These are phyloP conservation scores for Kluyveromyces dobzhanskii DNA, from an alignment of 805 yeast genomes.

Conservation along the genomic window DNA sequence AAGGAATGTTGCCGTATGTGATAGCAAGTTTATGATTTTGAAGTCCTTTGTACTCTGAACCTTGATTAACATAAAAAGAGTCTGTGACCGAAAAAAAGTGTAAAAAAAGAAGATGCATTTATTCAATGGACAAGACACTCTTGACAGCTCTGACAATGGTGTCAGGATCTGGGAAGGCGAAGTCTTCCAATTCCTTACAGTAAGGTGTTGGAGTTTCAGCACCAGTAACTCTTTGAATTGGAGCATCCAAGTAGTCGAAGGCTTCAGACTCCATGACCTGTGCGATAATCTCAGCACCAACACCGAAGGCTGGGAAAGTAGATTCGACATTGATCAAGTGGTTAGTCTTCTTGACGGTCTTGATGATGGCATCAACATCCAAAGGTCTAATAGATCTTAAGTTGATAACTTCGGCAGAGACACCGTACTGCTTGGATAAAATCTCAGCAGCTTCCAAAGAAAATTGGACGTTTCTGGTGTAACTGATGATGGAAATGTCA, in stretches of 20 bases:
- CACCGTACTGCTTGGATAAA: conserved; percentile 76
- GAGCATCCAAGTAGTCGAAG: conserved; percentile 96
- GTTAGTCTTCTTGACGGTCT: conserved; percentile 91
- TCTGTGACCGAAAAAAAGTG: no score
- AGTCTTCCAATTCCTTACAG: conserved; percentile 90
- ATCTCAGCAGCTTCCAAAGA: conserved; percentile 85
- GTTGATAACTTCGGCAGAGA: conserved; percentile 88
- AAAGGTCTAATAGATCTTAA: conserved; percentile 95
- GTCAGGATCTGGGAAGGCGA: conserved; percentile 97
- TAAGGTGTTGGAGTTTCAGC: conserved; percentile 99
- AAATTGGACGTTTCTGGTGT: conserved; percentile 83
- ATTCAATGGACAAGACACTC: conserved; percentile 65
- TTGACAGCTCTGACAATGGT: conserved; percentile 80
- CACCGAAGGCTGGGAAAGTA: conserved; percentile 97
- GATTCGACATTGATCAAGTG: conserved; percentile 95
- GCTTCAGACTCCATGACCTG: conserved; percentile 98
- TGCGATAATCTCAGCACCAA: conserved; percentile 96
- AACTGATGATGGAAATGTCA: conserved; percentile 83
- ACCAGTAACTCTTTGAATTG: conserved; percentile 97
- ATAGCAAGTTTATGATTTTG: no score
- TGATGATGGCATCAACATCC: conserved; percentile 78
- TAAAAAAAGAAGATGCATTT: conserved; percentile 3
- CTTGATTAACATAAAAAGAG: no score
- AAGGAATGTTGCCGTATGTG: no score
- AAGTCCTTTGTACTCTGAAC: no score